Evolutionary conservation across 768 basidiomycete species (phyloP).

Genomic region (Boletus fagicola): DNA sequence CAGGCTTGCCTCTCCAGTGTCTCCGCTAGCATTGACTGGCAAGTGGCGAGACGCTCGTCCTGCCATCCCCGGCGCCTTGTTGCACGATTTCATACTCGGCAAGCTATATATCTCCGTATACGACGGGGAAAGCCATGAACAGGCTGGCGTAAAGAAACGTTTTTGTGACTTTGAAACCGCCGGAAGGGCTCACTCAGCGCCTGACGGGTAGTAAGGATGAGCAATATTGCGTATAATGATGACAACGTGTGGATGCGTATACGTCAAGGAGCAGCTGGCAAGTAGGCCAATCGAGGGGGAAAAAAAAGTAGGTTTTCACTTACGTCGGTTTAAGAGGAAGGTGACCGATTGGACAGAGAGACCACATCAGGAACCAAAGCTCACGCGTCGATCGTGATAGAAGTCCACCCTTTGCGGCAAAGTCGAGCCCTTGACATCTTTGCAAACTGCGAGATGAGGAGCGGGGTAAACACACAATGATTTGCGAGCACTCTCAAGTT

Average conservation of each 20-base stretch:
- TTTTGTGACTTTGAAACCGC: slow-evolving; percentile 2
- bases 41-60: slow-evolving; percentile 8
- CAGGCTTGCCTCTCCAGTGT: neutral
- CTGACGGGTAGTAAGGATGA: neutral
- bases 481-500: slow-evolving; percentile 1
- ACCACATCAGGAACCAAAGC: slow-evolving; percentile 27
- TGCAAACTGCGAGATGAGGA: slow-evolving; percentile 13
- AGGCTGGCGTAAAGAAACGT: slow-evolving; percentile 10
- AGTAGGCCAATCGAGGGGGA: slow-evolving; percentile 2
- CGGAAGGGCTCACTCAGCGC: slow-evolving; percentile 1
- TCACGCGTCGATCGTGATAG: slow-evolving; percentile 28
- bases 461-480: slow-evolving; percentile 1
- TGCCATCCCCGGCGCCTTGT: slow-evolving; percentile 13
- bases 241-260: slow-evolving; percentile 20
- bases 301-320: slow-evolving; percentile 4
- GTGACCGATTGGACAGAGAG: slow-evolving; percentile 9
- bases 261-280: slow-evolving; percentile 24
- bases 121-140: slow-evolving; percentile 1
- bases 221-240: slow-evolving; percentile 1
- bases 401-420: slow-evolving; percentile 21
- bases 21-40: neutral
- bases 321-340: slow-evolving; percentile 15
- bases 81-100: slow-evolving; percentile 4
- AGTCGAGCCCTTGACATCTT: slow-evolving; percentile 22
- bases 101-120: slow-evolving; percentile 9